phyloP scores from a whole-genome alignment of 2,329 filamentous ascomycete genomes.

The Cadophora gregata region DNA sequence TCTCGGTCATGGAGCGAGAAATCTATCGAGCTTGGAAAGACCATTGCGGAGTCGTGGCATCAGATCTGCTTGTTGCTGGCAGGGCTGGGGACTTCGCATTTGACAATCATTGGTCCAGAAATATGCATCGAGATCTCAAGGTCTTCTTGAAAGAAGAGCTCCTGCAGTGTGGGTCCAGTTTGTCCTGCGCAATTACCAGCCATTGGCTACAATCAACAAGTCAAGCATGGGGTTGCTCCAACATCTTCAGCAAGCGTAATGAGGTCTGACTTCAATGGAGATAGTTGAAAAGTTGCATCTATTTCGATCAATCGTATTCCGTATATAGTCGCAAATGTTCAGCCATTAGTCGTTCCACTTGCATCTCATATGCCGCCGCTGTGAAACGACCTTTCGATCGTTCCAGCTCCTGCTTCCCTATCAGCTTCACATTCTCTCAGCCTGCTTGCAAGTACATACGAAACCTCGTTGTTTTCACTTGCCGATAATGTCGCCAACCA shows the following conservation, averaged over 20 bases:
- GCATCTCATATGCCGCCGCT: background rate
- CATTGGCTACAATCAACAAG: background rate
- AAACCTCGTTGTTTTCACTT: background rate
- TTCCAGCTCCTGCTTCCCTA: background rate
- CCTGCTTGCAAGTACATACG: no score
- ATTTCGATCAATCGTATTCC: background rate
- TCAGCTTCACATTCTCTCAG: background rate
- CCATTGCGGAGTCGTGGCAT: background rate
- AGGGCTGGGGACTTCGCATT: background rate
- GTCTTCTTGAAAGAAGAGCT: background rate
- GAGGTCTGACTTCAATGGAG: background rate
- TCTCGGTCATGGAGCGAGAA: background rate
- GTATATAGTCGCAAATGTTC: background rate
- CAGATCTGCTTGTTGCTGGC: no score
- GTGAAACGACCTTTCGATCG: background rate
- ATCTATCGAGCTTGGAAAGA: background rate
- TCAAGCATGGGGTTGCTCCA: conserved; percentile 2
- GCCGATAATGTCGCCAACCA: background rate
- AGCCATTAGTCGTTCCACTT: background rate
- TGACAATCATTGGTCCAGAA: background rate
- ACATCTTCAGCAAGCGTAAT: background rate
- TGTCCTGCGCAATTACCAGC: background rate
- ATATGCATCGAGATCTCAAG: background rate
- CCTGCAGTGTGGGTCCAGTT: background rate
- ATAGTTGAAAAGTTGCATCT: background rate